Evolutionary conservation across 1,139 yeast species (phyloP).

Genomic region (Nakaseomyces delphensis): DNA sequence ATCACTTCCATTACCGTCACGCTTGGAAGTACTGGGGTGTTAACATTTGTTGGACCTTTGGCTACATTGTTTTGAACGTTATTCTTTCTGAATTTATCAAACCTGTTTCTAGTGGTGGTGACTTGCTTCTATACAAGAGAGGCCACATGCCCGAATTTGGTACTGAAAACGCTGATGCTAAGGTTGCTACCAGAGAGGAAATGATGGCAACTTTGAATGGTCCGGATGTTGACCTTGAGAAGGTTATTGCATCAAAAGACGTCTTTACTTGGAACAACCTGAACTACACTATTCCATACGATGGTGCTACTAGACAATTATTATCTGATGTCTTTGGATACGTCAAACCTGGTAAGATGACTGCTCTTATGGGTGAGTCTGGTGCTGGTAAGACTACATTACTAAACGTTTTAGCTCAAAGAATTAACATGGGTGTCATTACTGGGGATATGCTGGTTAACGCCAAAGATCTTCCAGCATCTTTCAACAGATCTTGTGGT

Average conservation of each 20-base stretch:
- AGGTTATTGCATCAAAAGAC: conserved; percentile 35
- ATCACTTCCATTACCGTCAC: conserved; percentile 41
- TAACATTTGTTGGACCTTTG: conserved; percentile 45
- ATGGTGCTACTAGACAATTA: conserved; percentile 41
- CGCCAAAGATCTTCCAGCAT: conserved; percentile 43
- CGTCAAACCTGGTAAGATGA: conserved; percentile 57
- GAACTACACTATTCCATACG: conserved; percentile 44
- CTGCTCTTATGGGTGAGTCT: conserved; percentile 60
- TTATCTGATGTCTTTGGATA: conserved; percentile 54
- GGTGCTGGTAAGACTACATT: conserved; percentile 66
- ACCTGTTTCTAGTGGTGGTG: conserved; percentile 50
- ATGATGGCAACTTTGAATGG: conserved; percentile 39
- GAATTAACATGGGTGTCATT: conserved; percentile 50
- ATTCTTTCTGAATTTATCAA: conserved; percentile 44
- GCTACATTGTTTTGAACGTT: conserved; percentile 40
- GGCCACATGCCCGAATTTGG: conserved; percentile 43
- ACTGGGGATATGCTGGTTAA: conserved; percentile 60
- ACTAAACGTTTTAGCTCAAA: conserved; percentile 49
- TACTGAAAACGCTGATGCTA: conserved; percentile 36
- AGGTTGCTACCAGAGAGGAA: conserved; percentile 37
- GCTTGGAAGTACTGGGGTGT: conserved; percentile 65
- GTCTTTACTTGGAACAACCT: conserved; percentile 48
- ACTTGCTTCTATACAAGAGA: conserved; percentile 46
- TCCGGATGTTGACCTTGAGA: conserved; percentile 34
- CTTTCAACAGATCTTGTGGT: conserved; percentile 55